These are phyloP conservation scores for Cunninghamia lanceolata DNA, from an alignment of 75 land plant species.

Conservation along the genomic window DNA sequence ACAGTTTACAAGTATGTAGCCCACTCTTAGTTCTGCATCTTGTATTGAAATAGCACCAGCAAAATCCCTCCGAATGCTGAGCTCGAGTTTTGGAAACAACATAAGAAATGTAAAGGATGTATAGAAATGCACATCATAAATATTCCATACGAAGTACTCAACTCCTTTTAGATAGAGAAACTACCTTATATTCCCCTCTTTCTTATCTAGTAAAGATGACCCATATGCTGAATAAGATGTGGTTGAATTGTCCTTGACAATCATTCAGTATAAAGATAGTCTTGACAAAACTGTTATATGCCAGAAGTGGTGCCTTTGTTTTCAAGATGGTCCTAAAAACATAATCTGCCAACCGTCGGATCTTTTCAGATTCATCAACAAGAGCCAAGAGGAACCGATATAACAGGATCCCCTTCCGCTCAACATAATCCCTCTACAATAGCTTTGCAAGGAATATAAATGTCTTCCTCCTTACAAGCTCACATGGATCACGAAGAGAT, in stretches of 20 bases:
- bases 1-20: no score
- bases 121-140: constrained; percentile 91
- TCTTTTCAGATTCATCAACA: constrained; percentile 90
- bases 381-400: constrained; percentile 79
- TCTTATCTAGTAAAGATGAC: constrained; percentile 59
- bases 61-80: constrained; percentile 84
- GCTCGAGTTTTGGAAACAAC: constrained; percentile 81
- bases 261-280: constrained; percentile 83
- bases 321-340: constrained; percentile 81
- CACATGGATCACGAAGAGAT: constrained; percentile 83
- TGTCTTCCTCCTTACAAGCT: constrained; percentile 84
- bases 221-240: constrained; percentile 51
- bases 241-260: constrained; percentile 39
- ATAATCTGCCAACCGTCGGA: constrained; percentile 73
- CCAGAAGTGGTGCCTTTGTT: constrained; percentile 90
- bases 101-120: constrained; percentile 74
- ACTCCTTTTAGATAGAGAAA: constrained; percentile 80
- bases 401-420: constrained; percentile 92
- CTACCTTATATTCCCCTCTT: constrained; percentile 79
- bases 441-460: constrained; percentile 81
- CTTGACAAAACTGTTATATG: constrained; percentile 96
- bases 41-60: constrained; percentile 80
- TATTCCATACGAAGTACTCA: constrained; percentile 84
- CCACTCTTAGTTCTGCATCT: constrained; percentile 66
- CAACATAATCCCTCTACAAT: constrained; percentile 91